Evolutionary conservation across 352 stramenopile species (phyloP).

Genomic region (Peronosclerospora sorghi): DNA sequence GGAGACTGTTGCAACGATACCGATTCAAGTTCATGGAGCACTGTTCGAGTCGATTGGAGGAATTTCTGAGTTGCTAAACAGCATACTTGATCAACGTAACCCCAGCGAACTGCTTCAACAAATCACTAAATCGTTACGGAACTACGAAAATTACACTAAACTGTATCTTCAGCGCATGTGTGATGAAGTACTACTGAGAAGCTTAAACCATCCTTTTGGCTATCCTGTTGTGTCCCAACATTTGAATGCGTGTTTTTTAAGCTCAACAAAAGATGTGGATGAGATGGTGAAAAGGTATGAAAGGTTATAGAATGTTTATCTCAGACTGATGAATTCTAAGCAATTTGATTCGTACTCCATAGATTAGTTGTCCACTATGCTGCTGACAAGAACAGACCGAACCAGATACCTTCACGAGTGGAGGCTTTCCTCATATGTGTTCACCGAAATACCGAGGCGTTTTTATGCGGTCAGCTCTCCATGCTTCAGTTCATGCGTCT

Average conservation of each 20-base stretch:
- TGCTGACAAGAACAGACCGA: conserved; percentile 32
- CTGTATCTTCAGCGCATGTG: conserved; percentile 55
- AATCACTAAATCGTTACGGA: conserved; percentile 29
- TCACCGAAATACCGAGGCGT: conserved; percentile 62
- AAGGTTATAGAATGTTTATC: neutral
- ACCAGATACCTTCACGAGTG: conserved; percentile 37
- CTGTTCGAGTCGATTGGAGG: conserved; percentile 75
- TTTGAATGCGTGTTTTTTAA: conserved; percentile 61
- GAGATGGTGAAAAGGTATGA: conserved; percentile 59
- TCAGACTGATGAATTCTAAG: neutral
- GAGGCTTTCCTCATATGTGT: conserved; percentile 56
- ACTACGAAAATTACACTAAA: conserved; percentile 37
- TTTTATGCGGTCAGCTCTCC: conserved; percentile 53
- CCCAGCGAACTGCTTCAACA: conserved; percentile 15
- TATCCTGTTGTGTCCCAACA: conserved; percentile 79
- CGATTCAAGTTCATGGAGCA: conserved; percentile 63
- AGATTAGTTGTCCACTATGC: conserved; percentile 48
- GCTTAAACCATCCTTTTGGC: conserved; percentile 55
- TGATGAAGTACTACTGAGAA: conserved; percentile 64
- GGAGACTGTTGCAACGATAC: conserved; percentile 53
- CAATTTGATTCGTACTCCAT: neutral
- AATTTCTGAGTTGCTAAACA: conserved; percentile 57
- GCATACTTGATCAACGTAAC: conserved; percentile 22
- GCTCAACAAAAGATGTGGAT: conserved; percentile 40
- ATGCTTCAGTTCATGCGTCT: conserved; percentile 58